phyloP scores from a whole-genome alignment of 352 stramenopile genomes.

The Phytophthora sp. region DNA sequence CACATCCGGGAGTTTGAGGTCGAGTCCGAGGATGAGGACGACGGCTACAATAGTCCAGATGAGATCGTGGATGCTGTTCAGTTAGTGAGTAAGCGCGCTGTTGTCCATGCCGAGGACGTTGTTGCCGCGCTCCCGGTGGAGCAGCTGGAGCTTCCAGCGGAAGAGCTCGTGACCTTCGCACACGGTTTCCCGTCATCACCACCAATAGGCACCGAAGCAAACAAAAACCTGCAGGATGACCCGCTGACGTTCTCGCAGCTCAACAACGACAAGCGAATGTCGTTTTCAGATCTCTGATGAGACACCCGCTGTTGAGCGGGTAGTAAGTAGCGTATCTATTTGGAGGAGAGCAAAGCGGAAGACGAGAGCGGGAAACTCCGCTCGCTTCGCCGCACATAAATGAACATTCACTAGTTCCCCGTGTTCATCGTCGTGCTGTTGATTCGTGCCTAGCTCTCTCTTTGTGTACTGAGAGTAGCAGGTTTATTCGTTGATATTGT shows the following conservation, averaged over 20 bases:
- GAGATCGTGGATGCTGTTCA: slow-evolving; percentile 55
- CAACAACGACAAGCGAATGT: slow-evolving; percentile 43
- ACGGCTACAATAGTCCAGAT: slow-evolving; percentile 43
- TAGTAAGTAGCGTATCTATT: slow-evolving; percentile 54
- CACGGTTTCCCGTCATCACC: slow-evolving; percentile 16
- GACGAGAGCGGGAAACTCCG: slow-evolving; percentile 14
- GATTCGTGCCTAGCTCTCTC: too few species aligned
- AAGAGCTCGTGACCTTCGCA: slow-evolving; percentile 14
- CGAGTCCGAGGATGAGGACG: slow-evolving; percentile 57
- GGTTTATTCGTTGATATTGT: slow-evolving; percentile 81
- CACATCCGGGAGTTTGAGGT: slow-evolving; percentile 66
- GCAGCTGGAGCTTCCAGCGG: slow-evolving; percentile 25
- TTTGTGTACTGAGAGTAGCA: too few species aligned
- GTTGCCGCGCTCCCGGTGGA: slow-evolving; percentile 39
- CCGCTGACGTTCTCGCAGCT: slow-evolving; percentile 46
- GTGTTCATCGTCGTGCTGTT: slow-evolving; percentile 6
- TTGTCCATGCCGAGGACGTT: slow-evolving; percentile 44
- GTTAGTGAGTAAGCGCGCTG: slow-evolving; percentile 44
- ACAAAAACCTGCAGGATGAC: slow-evolving; percentile 21
- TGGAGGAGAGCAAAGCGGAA: slow-evolving; percentile 27
- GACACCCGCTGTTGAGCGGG: slow-evolving; percentile 20
- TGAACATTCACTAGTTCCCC: slow-evolving; percentile 26
- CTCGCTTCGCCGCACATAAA: slow-evolving; percentile 29
- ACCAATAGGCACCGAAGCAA: slow-evolving; percentile 4
- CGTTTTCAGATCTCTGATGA: slow-evolving; percentile 47